Conservation (phyloP, 306 rosid species). For the Quercus engelmannii region DNA sequence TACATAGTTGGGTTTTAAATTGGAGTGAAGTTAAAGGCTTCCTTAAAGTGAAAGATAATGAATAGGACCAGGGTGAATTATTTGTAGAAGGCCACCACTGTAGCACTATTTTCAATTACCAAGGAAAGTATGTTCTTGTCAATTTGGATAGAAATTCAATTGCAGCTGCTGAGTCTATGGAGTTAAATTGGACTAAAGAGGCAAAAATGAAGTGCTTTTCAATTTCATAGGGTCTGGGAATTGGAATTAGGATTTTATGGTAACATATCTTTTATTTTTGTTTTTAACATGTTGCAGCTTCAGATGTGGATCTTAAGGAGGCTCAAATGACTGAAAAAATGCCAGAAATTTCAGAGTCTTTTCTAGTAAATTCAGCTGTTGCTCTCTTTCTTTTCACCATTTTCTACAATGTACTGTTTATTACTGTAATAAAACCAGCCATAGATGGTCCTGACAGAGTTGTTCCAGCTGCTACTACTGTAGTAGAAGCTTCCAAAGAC, state of each 20-base stretch:
- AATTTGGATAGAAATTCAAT: too few relatives aligned
- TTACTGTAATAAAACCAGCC: constrained; percentile 67
- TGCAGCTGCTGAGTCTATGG: not conserved
- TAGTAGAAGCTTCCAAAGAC: not conserved
- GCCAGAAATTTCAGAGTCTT: constrained; percentile 50
- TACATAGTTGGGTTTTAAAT: too few relatives aligned
- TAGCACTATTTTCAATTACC: too few relatives aligned
- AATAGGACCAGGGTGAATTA: too few relatives aligned
- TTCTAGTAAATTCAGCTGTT: constrained; percentile 43
- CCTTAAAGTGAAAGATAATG: too few relatives aligned
- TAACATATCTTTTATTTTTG: not conserved
- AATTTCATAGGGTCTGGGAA: not conserved
- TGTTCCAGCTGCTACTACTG: constrained; percentile 5
- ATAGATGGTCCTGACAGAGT: constrained; percentile 41
- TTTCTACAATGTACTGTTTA: constrained; percentile 63
- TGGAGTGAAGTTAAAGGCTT: too few relatives aligned
- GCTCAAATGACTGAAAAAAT: constrained; percentile 17
- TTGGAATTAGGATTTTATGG: not conserved
- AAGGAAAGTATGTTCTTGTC: too few relatives aligned
- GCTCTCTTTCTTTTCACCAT: constrained; percentile 58
- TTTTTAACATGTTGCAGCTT: constrained; percentile 39
- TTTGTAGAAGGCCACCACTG: too few relatives aligned
- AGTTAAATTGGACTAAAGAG: not conserved
- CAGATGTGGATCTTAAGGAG: constrained; percentile 36
- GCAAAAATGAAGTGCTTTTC: not conserved